Evolutionary conservation across 1,139 yeast genomes (phyloP).

Genomic region (Yamadazyma sp.): DNA sequence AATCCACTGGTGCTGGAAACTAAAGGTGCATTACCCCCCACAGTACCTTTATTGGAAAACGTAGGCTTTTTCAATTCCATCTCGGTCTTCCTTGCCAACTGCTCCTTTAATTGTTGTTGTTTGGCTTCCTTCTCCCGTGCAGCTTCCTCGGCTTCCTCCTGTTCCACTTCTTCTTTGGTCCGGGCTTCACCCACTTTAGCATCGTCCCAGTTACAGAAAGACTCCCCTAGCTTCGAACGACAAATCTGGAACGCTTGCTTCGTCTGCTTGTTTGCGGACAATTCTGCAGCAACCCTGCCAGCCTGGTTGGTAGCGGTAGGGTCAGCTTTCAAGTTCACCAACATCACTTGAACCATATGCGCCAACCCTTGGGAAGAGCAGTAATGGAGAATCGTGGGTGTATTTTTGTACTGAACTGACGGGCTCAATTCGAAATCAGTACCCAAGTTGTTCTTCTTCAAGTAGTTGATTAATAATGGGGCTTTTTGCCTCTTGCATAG

Average conservation of each 20-base stretch:
- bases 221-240: constrained; percentile 68
- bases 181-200: constrained; percentile 69
- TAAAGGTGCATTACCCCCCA: constrained; percentile 22
- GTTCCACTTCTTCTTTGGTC: constrained; percentile 62
- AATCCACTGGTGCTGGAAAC: constrained; percentile 33
- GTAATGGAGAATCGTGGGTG: constrained; percentile 79
- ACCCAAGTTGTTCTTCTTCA: constrained; percentile 58
- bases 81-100: constrained; percentile 41
- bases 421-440: constrained; percentile 57
- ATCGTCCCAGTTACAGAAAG: constrained; percentile 62
- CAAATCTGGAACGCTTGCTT: constrained; percentile 66
- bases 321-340: constrained; percentile 68
- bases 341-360: constrained; percentile 66
- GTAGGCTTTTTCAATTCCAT: constrained; percentile 36
- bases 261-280: constrained; percentile 44
- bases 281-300: constrained; percentile 61
- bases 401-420: constrained; percentile 41
- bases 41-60: constrained; percentile 28
- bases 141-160: constrained; percentile 34
- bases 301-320: constrained; percentile 55
- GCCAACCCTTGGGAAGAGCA: constrained; percentile 69
- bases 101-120: constrained; percentile 38
- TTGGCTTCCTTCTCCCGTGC: constrained; percentile 37
- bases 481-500: constrained; percentile 75
- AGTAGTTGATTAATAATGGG: constrained; percentile 65